Base-by-base conservation (phyloP, 2,329 filamentous ascomycete species). In the Fusarium cyanostomum region DNA sequence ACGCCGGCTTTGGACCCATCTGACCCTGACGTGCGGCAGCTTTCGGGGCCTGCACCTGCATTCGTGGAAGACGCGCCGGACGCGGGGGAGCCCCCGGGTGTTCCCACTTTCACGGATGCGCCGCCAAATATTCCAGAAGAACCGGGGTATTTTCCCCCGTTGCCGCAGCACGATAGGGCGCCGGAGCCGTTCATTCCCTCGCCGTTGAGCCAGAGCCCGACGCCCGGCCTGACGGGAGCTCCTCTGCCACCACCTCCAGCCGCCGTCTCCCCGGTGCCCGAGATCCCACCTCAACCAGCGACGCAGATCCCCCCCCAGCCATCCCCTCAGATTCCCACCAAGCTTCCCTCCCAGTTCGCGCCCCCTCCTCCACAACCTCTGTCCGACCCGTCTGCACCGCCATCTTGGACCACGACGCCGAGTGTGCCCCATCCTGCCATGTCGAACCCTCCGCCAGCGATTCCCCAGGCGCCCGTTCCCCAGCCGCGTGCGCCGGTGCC, bases 1-100 rank as follows among this genome's bases (percentile, higher is more conserved):
- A 72, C 79, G 13, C 79, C 81, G 38, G 71, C 77, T 3, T 77
- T 90, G n/a, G 86, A 89, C 67, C 83, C 85, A 1, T 82, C 84
- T 51, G 89, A 92, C 60, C 84, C 87, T 2, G 88, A 91, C 46
- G 85, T 90, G 2, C 83, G 85, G 69, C 77, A 80, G 37, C 77
- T 73, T 75, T 74, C 72, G 1, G 70, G 61, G 39, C 75, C 79
- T 2, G 77, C 75, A 11, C 76, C 78, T 0, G 81, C 77, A 12
- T 81, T 80, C 6, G 78, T 83, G 30, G 86, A 89, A 56, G 85
- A 88, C 44, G 80, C 74, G 1, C 78, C 82, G 0, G 84, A 86
- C 43, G 75, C 76, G 3, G 79, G 78, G 3, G 72, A 75, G 51
- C 65, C 70, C 21, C 60, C 54, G 43, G 64, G 33, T 31, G 61